phyloP scores from a whole-genome alignment of 768 basidiomycete species.

The Crassisporium funariophilum region DNA sequence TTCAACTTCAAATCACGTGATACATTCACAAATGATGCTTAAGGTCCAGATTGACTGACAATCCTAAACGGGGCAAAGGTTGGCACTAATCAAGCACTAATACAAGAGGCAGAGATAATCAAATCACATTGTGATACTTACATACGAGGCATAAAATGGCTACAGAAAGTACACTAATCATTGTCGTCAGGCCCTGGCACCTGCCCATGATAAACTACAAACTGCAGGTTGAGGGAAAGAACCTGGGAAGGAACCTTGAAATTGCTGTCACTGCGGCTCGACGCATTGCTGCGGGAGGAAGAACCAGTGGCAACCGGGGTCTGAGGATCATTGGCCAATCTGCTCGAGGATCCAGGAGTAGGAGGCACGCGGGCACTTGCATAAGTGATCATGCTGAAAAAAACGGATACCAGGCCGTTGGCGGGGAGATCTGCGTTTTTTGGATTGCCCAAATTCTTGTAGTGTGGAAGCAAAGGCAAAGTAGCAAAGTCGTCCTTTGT shows the following conservation, averaged over 20 bases:
- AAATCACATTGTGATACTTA: background rate
- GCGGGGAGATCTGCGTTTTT: background rate
- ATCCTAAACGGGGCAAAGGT: no score
- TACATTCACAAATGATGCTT: no score
- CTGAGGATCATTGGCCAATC: background rate
- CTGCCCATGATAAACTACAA: background rate
- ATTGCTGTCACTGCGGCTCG: background rate
- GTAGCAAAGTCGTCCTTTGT: background rate
- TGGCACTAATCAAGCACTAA: no score
- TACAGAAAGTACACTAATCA: background rate
- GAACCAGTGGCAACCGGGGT: background rate
- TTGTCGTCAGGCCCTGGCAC: background rate
- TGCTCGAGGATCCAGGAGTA: background rate
- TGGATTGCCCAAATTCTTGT: background rate
- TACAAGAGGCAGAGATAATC: background rate
- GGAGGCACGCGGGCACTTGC: slow-evolving; percentile 1
- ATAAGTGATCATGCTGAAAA: background rate
- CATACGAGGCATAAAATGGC: background rate
- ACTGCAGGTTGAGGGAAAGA: background rate
- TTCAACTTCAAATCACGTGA: background rate
- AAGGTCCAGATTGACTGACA: no score
- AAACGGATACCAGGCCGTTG: background rate
- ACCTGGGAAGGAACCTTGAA: background rate
- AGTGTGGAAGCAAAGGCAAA: background rate
- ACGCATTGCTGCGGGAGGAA: background rate